Evolutionary conservation across 2,329 filamentous ascomycete species (phyloP), one percentile per base, ranked within the genome.

Genomic region (Pseudogymnoascus sp.): DNA sequence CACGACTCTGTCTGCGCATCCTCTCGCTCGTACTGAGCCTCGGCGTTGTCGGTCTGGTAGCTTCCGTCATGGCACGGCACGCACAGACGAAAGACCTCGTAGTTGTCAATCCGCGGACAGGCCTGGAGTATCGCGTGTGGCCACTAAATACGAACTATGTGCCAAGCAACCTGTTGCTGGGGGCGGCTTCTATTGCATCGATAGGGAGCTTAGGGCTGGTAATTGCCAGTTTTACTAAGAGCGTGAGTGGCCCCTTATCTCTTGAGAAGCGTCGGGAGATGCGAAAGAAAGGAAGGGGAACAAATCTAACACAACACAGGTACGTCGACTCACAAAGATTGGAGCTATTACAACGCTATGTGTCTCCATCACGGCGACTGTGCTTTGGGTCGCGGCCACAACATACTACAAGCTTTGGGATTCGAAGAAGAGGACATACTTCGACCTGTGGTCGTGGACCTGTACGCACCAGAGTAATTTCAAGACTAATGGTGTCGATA

Each of bases 31-130:
- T 55, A 3, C 16, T 55, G 16, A 55, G 49, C 11, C 49, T 55
- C n/a, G 49, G 49, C 16, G 49, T 55, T 22, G 49, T 55, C 16
- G 49, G 49, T 55, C 16, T 55, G 28, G 49, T 55, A n/a, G 49
- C 28, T 16, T 33, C 49, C 9, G 49, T 55, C 30, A 55, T 55
- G 49, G 49, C 16, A 16, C 28, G 49, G 9, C 49, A 55, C 35
- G 49, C 49, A 8, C 49, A 35, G 49, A 55, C 49, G 3, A 55
- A 55, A 33, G 49, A 55, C 11, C 28, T 55, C n/a, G 9, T 33
- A 19, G 49, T 33, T 35, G 28, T 35, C 49, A 55, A 55, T 55
- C 49, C 49, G 3, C 49, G 16, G 9, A 55, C 49, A 14, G 49
- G 49, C 5, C 16, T 55, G 28, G 16, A 22, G 9, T 55, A 55